phyloP scores from a whole-genome alignment of 1,139 yeast species.

The Magnusiomyces sp. region DNA sequence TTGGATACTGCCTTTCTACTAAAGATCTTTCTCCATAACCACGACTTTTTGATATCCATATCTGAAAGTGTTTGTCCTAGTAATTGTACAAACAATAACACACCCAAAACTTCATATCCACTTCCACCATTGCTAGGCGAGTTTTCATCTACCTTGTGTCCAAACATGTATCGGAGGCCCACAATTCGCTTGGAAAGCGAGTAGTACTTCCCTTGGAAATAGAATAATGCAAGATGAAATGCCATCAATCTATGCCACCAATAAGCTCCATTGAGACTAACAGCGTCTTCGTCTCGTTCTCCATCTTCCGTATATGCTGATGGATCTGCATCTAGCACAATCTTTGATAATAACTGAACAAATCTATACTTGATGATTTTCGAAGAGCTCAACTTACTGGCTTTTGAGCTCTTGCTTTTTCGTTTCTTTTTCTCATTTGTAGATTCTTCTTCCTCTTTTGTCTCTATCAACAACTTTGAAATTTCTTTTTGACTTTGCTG shows the following conservation, averaged over 20 bases:
- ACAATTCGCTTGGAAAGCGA: conserved; percentile 65
- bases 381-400: too few species aligned
- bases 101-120: conserved; percentile 73
- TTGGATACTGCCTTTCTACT: not conserved
- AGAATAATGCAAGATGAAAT: conserved; percentile 71
- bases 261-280: too few species aligned
- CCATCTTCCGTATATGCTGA: too few species aligned
- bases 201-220: conserved; percentile 73
- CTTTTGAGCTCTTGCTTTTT: too few species aligned
- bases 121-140: conserved; percentile 33
- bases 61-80: not conserved
- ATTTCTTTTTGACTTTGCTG: too few species aligned
- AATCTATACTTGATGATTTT: too few species aligned
- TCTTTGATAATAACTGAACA: too few species aligned
- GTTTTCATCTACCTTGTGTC: conserved; percentile 18
- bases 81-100: conserved; percentile 50
- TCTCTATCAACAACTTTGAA: too few species aligned
- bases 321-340: too few species aligned
- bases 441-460: too few species aligned
- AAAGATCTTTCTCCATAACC: not conserved
- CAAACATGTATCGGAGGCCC: conserved; percentile 60
- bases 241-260: conserved; percentile 19
- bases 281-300: too few species aligned
- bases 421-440: too few species aligned
- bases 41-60: not conserved